Percentiles rank a stretch among this genome's conserved stretches.
Conservation (phyloP, 2,329 filamentous ascomycete species). For the Fusarium udum region DNA sequence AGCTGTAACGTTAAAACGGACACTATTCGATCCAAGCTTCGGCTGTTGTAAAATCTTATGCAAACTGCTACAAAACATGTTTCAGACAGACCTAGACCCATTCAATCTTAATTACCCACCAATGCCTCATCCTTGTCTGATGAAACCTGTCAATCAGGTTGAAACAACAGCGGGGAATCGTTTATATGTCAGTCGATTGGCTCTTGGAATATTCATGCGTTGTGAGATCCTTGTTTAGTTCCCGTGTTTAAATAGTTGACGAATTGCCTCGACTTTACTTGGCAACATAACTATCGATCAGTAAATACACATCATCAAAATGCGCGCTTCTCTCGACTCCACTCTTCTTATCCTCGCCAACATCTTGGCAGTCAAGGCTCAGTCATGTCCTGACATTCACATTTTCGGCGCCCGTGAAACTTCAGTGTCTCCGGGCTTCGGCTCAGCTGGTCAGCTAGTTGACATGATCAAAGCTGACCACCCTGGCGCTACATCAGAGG, state of each 20-base stretch:
- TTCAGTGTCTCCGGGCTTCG: slow-evolving; percentile 61
- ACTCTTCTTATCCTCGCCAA: slow-evolving; percentile 17
- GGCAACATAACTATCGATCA: neutral
- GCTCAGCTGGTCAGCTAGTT: slow-evolving; percentile 60
- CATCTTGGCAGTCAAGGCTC: slow-evolving; percentile 7
- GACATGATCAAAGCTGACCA: slow-evolving; percentile 59
- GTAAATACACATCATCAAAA: neutral
- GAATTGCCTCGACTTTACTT: rapidly evolving
- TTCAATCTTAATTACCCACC: neutral
- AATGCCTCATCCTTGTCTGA: neutral
- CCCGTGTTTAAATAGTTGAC: neutral
- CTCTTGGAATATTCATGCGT: neutral
- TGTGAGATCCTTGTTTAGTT: neutral
- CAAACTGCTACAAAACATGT: neutral
- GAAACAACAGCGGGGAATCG: neutral
- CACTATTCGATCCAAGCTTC: neutral
- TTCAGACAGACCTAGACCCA: neutral
- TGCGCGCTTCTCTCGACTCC: slow-evolving; percentile 17
- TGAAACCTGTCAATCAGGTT: neutral
- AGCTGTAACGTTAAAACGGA: neutral
- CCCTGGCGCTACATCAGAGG: slow-evolving; percentile 62
- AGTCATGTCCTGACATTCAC: slow-evolving; percentile 54
- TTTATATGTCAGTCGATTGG: neutral
- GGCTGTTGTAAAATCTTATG: neutral
- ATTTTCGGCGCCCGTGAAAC: slow-evolving; percentile 60